Conservation (phyloP, 257 asterid genomes). For the Solanum rostratum region DNA sequence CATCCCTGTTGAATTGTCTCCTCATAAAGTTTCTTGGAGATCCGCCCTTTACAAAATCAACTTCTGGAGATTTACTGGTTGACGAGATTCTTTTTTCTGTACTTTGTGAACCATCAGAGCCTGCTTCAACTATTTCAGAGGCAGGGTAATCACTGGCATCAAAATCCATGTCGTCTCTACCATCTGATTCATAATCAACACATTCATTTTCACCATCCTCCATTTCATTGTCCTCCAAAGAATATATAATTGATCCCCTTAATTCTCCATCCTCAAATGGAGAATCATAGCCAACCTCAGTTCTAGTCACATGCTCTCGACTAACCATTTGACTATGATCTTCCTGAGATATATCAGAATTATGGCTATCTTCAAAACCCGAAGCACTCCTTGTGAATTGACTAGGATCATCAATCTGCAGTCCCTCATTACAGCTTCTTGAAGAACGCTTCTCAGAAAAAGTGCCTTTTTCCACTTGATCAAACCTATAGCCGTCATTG, state of each 20-base stretch:
- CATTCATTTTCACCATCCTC: conserved; percentile 40
- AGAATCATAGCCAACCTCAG: conserved; percentile 62
- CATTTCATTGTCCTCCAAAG: conserved; percentile 52
- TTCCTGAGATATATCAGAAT: conserved; percentile 28
- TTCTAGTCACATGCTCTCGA: conserved; percentile 15
- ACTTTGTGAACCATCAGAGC: conserved; percentile 46
- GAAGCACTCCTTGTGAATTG: conserved; percentile 17
- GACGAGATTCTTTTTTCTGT: conserved; percentile 17
- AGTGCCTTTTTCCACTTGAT: conserved; percentile 4
- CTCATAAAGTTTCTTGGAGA: conserved; percentile 15
- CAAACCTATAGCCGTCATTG: conserved; percentile 11
- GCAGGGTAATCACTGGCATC: conserved; percentile 40
- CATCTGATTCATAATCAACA: conserved; percentile 77
- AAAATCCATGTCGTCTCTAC: conserved; percentile 46
- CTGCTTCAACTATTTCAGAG: conserved; percentile 45
- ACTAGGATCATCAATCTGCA: conserved; percentile 15
- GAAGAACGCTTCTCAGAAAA: conserved; percentile 17
- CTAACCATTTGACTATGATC: conserved; percentile 13
- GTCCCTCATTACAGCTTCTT: conserved; percentile 22
- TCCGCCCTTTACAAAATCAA: conserved; percentile 12
- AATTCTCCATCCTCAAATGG: conserved; percentile 91
- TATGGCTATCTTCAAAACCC: conserved; percentile 16
- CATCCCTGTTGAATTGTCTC: conserved; percentile 20
- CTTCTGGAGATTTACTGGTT: conserved; percentile 9
- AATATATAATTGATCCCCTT: conserved; percentile 42